phyloP scores from a whole-genome alignment of 768 basidiomycete species.

The Gloeopeniophorella convolvens region DNA sequence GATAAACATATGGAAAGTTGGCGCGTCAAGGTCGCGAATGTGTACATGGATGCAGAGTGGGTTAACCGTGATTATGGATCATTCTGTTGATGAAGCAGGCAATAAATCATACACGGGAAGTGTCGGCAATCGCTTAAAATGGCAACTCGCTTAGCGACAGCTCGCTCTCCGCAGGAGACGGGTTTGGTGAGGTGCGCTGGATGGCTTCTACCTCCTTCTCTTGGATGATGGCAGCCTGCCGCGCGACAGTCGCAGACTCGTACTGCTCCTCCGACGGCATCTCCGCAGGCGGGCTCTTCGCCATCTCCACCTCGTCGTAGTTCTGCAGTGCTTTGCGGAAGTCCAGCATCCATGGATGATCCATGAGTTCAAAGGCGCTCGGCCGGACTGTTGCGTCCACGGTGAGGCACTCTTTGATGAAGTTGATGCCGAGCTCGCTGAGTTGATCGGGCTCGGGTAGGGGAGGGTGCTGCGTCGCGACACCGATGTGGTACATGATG shows the following conservation, averaged over 20 bases:
- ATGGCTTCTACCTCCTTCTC: slow-evolving; percentile 58
- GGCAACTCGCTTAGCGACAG: neutral
- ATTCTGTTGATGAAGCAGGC: no score
- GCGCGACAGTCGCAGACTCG: slow-evolving; percentile 46
- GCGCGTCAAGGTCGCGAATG: neutral
- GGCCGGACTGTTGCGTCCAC: slow-evolving; percentile 83
- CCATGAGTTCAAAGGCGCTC: slow-evolving; percentile 75
- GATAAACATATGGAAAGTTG: neutral
- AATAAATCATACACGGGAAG: no score
- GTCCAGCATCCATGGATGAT: slow-evolving; percentile 86
- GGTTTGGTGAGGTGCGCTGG: slow-evolving; percentile 42
- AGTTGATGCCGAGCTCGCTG: slow-evolving; percentile 82
- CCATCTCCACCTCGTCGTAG: slow-evolving; percentile 60
- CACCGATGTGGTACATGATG: slow-evolving; percentile 99
- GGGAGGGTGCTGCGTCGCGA: slow-evolving; percentile 93
- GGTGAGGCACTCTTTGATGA: slow-evolving; percentile 86
- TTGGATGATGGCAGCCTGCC: slow-evolving; percentile 49
- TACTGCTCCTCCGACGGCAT: slow-evolving; percentile 43
- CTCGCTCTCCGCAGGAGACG: slow-evolving; percentile 34
- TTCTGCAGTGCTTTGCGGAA: slow-evolving; percentile 65
- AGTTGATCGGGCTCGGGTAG: slow-evolving; percentile 89
- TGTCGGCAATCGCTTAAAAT: no score
- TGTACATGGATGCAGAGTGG: no score
- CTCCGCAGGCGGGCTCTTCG: slow-evolving; percentile 40
- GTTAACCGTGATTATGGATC: no score